phyloP scores from a whole-genome alignment of 2,329 filamentous ascomycete genomes.

The Arthrocladium fulminans region DNA sequence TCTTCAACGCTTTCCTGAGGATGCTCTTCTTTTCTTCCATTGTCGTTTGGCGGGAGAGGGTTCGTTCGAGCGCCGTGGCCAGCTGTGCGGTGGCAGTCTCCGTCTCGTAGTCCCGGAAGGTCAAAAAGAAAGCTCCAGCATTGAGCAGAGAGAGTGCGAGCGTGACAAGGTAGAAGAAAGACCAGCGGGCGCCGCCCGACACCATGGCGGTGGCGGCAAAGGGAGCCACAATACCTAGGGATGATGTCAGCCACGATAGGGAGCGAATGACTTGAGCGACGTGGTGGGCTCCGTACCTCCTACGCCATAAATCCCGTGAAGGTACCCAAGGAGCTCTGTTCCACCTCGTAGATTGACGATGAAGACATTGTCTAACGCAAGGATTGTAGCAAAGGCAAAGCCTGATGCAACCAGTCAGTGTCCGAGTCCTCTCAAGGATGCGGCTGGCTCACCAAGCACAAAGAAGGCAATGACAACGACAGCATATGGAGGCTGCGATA shows the following conservation, averaged over 20 bases:
- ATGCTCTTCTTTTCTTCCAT: slow-evolving; percentile 22
- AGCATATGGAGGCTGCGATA: slow-evolving; percentile 61
- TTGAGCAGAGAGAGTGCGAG: slow-evolving; percentile 51
- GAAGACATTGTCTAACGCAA: slow-evolving; percentile 50
- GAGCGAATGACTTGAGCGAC: no score
- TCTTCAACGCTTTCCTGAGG: slow-evolving; percentile 43
- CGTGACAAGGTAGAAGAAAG: slow-evolving; percentile 61
- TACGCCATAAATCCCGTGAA: slow-evolving; percentile 42
- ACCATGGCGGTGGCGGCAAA: slow-evolving; percentile 67
- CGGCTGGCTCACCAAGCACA: slow-evolving; percentile 41
- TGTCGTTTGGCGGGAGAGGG: slow-evolving; percentile 33
- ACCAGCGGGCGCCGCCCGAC: slow-evolving; percentile 54
- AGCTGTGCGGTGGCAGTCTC: slow-evolving; percentile 43
- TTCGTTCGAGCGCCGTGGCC: slow-evolving; percentile 33
- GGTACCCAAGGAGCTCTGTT: slow-evolving; percentile 39
- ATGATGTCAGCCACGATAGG: no score
- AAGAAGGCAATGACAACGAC: slow-evolving; percentile 61
- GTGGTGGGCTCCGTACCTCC: no score
- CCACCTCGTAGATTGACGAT: slow-evolving; percentile 45
- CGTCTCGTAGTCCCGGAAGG: slow-evolving; percentile 61
- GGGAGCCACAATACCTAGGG: slow-evolving; percentile 54
- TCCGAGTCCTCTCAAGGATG: not conserved
- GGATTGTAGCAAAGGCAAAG: slow-evolving; percentile 42
- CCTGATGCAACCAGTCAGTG: not conserved
- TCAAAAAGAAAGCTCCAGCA: slow-evolving; percentile 52